These are phyloP conservation scores for Oropetium thomaeum DNA, from an alignment of 176 grass and related monocot species.

Conservation along the genomic window DNA sequence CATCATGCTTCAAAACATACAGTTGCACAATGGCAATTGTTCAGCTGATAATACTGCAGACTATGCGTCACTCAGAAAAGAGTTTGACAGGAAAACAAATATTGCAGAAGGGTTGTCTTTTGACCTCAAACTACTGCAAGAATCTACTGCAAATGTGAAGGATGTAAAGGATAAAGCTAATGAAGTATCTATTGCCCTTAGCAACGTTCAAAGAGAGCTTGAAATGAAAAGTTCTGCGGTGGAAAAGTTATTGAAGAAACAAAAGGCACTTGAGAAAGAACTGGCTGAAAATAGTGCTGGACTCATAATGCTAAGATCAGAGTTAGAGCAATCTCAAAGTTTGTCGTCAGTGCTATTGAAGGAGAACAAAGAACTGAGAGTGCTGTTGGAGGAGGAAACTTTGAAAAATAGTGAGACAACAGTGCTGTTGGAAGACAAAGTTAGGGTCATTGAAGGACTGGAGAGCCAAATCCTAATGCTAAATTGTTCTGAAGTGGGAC, in stretches of 20 bases:
- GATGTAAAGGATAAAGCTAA: slow-evolving; percentile 67
- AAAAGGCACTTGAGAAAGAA: slow-evolving; percentile 55
- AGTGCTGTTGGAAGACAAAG: slow-evolving; percentile 59
- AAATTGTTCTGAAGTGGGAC: slow-evolving; percentile 49
- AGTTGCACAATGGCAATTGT: background rate
- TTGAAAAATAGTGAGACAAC: slow-evolving; percentile 44
- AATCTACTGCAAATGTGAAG: slow-evolving; percentile 53
- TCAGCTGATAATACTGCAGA: slow-evolving; percentile 19
- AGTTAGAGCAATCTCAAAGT: slow-evolving; percentile 56
- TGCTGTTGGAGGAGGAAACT: slow-evolving; percentile 59
- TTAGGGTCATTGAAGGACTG: slow-evolving; percentile 60
- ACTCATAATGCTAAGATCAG: slow-evolving; percentile 49
- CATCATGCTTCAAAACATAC: background rate
- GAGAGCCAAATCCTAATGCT: slow-evolving; percentile 66
- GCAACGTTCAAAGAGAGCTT: slow-evolving; percentile 57
- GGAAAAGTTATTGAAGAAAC: slow-evolving; percentile 49
- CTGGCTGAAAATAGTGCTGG: slow-evolving; percentile 43
- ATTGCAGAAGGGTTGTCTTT: slow-evolving; percentile 72
- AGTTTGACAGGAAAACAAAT: slow-evolving; percentile 64
- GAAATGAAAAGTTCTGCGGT: slow-evolving; percentile 47
- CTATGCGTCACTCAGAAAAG: slow-evolving; percentile 52
- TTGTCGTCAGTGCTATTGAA: slow-evolving; percentile 46
- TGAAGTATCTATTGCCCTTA: slow-evolving; percentile 40
- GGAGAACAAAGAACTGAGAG: slow-evolving; percentile 61
- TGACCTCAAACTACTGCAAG: slow-evolving; percentile 84